Evolutionary conservation across 176 grass and related monocot species (phyloP).

Genomic region (Chrysopogon serrulatus): DNA sequence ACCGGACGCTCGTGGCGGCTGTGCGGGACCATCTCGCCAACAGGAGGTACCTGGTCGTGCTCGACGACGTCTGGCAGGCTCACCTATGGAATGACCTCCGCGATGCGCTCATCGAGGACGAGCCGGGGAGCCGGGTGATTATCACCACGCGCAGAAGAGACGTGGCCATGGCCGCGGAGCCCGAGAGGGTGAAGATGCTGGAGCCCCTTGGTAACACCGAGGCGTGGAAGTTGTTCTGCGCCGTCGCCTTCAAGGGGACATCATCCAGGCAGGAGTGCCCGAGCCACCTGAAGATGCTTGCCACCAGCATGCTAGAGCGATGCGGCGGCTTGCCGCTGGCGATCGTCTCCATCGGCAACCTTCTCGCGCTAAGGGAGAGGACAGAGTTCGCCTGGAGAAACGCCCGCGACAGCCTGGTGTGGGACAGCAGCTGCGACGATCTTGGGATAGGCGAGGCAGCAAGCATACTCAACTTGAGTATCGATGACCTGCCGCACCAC

Average conservation of each 20-base stretch:
- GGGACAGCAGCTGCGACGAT: not conserved
- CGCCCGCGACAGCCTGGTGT: not conserved
- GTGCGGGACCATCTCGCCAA: not conserved
- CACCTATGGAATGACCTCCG: not conserved
- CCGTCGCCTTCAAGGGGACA: not conserved
- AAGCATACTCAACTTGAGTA: not conserved
- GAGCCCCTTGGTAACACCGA: not conserved
- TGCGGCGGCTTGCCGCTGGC: constrained; percentile 43
- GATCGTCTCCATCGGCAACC: constrained; percentile 21
- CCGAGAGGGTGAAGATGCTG: not conserved
- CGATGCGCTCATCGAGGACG: not conserved
- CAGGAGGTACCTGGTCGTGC: constrained; percentile 17
- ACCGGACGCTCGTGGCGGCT: not conserved
- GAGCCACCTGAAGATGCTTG: not conserved
- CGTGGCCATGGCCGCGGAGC: not conserved
- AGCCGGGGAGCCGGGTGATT: not conserved
- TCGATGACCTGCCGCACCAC: constrained; percentile 16
- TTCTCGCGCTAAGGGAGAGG: not conserved
- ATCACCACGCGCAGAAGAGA: constrained; percentile 30
- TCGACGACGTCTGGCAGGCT: constrained; percentile 36
- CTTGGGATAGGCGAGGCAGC: not conserved
- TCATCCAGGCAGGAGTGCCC: not conserved
- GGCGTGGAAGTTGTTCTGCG: constrained; percentile 12
- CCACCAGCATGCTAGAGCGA: not conserved
- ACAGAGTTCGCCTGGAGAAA: not conserved